Conservation (phyloP, 352 stramenopile species). For the Pythium monospermum region DNA sequence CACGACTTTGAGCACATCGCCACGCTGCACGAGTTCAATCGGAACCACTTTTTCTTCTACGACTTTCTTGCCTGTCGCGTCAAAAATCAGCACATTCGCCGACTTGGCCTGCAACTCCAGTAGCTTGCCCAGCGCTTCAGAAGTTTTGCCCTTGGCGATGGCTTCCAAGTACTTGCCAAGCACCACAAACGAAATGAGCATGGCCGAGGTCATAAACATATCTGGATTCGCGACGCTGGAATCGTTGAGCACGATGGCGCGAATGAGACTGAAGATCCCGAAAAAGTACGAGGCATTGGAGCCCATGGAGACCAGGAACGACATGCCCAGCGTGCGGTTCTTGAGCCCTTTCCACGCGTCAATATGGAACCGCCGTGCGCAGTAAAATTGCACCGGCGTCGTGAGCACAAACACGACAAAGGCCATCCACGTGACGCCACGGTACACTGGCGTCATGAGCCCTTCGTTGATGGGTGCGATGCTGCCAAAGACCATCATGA, state of each 20-base stretch:
- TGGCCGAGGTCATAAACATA: conserved; percentile 98
- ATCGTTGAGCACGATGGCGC: conserved; percentile 56
- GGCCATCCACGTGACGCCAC: conserved; percentile 70
- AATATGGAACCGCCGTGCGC: conserved; percentile 91
- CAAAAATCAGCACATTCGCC: conserved; percentile 89
- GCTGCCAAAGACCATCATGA: conserved; percentile 90
- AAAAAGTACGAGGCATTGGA: conserved; percentile 96
- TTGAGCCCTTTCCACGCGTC: conserved; percentile 91
- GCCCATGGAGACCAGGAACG: conserved; percentile 96
- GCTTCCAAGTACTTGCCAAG: conserved; percentile 97
- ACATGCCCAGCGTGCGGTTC: conserved; percentile 93
- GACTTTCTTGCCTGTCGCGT: conserved; percentile 45
- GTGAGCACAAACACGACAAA: conserved; percentile 78
- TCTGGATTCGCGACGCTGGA: conserved; percentile 62
- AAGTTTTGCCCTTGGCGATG: conserved; percentile 92
- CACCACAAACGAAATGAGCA: conserved; percentile 98
- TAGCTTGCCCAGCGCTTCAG: conserved; percentile 93
- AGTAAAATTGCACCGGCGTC: conserved; percentile 95
- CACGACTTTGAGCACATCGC: conserved; percentile 93
- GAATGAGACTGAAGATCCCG: conserved; percentile 87
- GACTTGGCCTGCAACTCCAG: conserved; percentile 95
- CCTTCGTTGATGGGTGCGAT: conserved; percentile 46
- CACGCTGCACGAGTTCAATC: conserved; percentile 87
- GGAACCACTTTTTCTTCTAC: conserved; percentile 71
- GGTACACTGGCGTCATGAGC: conserved; percentile 48